These are phyloP conservation scores for Yamadazyma atlantica DNA, from an alignment of 1,139 yeast genomes.

Conservation along the genomic window DNA sequence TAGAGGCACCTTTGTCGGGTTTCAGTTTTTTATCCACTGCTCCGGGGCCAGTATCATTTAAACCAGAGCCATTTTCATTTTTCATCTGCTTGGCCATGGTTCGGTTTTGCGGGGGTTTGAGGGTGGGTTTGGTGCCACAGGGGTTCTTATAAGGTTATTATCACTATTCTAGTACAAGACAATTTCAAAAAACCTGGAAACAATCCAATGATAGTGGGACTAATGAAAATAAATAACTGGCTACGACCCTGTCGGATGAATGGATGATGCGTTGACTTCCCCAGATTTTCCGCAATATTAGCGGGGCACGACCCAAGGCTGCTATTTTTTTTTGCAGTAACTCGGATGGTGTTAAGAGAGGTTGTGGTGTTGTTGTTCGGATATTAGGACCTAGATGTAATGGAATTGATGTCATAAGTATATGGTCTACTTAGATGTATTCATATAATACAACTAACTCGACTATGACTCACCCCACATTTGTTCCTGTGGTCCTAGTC, in stretches of 20 bases:
- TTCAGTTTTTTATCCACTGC: conserved; percentile 3
- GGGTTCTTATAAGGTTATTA: no score
- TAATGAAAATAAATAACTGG: not conserved
- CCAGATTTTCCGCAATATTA: conserved; percentile 1
- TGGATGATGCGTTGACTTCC: not conserved
- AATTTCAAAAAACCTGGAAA: no score
- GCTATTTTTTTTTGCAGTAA: not conserved
- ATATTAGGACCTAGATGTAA: no score
- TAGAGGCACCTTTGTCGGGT: conserved; percentile 21
- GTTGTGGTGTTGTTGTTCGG: no score
- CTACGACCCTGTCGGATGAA: not conserved
- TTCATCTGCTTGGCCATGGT: not conserved
- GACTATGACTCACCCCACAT: not conserved
- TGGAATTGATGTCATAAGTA: no score
- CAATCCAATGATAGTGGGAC: not conserved
- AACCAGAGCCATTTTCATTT: conserved; percentile 6
- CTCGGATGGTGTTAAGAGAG: no score
- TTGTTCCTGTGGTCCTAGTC: no score
- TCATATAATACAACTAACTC: not conserved
- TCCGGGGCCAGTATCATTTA: not conserved
- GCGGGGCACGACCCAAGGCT: no score
- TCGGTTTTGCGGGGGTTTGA: not conserved
- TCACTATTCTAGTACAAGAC: no score
- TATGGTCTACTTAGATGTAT: no score
- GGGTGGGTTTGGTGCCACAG: no score